Base-by-base conservation (phyloP, 2,329 filamentous ascomycete genomes). In the Orbilia quercus region DNA sequence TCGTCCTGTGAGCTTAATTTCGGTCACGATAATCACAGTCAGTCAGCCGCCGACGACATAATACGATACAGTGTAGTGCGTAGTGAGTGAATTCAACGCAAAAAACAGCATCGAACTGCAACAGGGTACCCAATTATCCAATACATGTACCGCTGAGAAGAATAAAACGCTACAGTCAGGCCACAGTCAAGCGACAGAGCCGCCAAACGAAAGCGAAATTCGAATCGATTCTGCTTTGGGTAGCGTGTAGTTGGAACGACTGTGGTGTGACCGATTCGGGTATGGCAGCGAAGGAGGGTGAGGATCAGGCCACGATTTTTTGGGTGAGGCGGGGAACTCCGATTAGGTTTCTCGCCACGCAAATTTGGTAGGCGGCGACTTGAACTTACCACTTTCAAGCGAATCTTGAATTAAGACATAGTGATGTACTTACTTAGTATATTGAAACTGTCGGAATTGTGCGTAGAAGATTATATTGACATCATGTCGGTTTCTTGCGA, bases 211-310 rank as follows among this genome's bases (percentile, higher is more conserved):
- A 28, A 50, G 14, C 42, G 38, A n/a, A 53, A 18, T 50, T 23
- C 23, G 20, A 16, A 12, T 34, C n/a, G 20, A 25, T 2, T 18
- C 25, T 54, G 31, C 14, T 44, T 53, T 44, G 36, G 42, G 45
- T 72, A 58, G 59, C 67, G 67, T 72, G 67, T 31, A 38, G 53
- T 72, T 72, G 51, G 45, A 36, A 60, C 25, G 67, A 72, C 59
- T 53, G 53, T 72, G 67, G 67, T 72, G 59, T 72, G 67, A 72
- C 54, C 23, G 44, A 31, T 31, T 31, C 16, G 23, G 18, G 20
- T 18, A 64, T 72, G 67, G 59, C 59, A 59, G 65, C 42, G 51
- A 64, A 58, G 28, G 47, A 16, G 58, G 67, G 53, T 72, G 67
- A 72, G 53, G 18, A 59, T 72, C 67, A 72, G 50, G 53, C 67